These are phyloP conservation scores for Hypoxylon sp. DNA, from an alignment of 2,329 filamentous ascomycete genomes.

Conservation along the genomic window DNA sequence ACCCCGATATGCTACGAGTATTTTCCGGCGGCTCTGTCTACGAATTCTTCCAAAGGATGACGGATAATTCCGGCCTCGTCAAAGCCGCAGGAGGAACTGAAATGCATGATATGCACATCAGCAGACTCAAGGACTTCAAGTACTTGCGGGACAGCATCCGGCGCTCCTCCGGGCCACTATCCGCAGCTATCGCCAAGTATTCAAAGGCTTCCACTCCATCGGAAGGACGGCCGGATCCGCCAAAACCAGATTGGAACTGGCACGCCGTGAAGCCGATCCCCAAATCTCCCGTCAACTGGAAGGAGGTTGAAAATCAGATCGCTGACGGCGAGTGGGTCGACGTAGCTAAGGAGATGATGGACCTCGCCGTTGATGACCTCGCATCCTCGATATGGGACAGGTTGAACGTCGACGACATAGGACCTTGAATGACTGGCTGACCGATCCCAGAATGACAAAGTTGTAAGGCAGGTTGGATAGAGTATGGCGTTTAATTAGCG, in stretches of 20 bases:
- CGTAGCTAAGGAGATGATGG: slow-evolving; percentile 32
- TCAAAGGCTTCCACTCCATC: not conserved
- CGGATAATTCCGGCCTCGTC: slow-evolving; percentile 63
- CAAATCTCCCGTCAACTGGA: slow-evolving; percentile 44
- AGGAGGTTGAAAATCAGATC: slow-evolving; percentile 22
- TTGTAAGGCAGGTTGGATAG: not conserved
- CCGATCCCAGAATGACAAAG: not conserved
- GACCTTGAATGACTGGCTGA: slow-evolving; percentile 1
- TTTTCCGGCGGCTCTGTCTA: slow-evolving; percentile 74
- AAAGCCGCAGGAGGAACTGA: not conserved
- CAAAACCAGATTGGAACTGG: slow-evolving; percentile 10
- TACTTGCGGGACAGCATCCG: slow-evolving; percentile 29
- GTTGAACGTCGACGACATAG: slow-evolving; percentile 32
- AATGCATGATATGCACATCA: slow-evolving; percentile 1
- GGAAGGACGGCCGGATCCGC: slow-evolving; percentile 28
- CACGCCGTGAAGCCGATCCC: slow-evolving; percentile 12
- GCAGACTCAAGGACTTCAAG: slow-evolving; percentile 32
- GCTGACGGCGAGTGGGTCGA: slow-evolving; percentile 48
- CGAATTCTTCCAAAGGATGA: slow-evolving; percentile 70
- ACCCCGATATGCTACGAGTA: slow-evolving; percentile 65
- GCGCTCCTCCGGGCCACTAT: not conserved
- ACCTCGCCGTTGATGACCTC: slow-evolving; percentile 36
- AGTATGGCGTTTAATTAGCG: slow-evolving; percentile 19
- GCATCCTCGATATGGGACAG: slow-evolving; percentile 25
- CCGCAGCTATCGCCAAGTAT: not conserved